Evolutionary conservation across 306 rosid species (phyloP).

Genomic region (Pyrus pyrifolia): DNA sequence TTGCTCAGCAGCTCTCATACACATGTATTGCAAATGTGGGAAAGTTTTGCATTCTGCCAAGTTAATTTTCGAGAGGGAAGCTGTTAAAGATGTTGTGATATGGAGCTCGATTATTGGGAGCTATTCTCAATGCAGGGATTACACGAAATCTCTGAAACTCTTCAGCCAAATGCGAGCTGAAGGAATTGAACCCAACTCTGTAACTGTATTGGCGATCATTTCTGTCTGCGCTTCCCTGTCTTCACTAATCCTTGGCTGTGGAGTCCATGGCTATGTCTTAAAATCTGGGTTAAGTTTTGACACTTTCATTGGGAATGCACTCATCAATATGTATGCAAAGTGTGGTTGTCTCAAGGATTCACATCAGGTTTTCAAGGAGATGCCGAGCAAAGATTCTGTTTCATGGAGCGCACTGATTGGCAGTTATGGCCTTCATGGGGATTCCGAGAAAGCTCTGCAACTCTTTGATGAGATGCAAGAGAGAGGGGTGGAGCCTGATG

Average conservation of each 20-base stretch:
- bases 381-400: constrained; percentile 39
- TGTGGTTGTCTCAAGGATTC: constrained; percentile 46
- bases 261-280: constrained; percentile 38
- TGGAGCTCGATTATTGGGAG: constrained; percentile 60
- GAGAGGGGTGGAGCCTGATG: constrained; percentile 38
- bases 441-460: constrained; percentile 46
- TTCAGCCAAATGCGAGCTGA: constrained; percentile 43
- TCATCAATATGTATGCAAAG: constrained; percentile 64
- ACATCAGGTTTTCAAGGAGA: constrained; percentile 38
- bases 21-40: constrained; percentile 40
- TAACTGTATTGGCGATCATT: constrained; percentile 47
- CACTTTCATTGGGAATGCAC: constrained; percentile 48
- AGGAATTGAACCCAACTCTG: constrained; percentile 47
- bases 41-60: constrained; percentile 35
- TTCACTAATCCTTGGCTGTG: constrained; percentile 34
- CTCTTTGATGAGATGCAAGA: constrained; percentile 49
- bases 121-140: constrained; percentile 41
- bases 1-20: constrained; percentile 51
- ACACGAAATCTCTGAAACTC: constrained; percentile 39
- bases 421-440: constrained; percentile 58
- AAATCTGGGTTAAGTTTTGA: constrained; percentile 37
- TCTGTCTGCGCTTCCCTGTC: constrained; percentile 48
- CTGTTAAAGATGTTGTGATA: constrained; percentile 50
- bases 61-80: constrained; percentile 36
- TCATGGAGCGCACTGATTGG: constrained; percentile 53